These are phyloP conservation scores for Beauveria brongniartii DNA, from an alignment of 2,329 filamentous ascomycete genomes.

Conservation along the genomic window DNA sequence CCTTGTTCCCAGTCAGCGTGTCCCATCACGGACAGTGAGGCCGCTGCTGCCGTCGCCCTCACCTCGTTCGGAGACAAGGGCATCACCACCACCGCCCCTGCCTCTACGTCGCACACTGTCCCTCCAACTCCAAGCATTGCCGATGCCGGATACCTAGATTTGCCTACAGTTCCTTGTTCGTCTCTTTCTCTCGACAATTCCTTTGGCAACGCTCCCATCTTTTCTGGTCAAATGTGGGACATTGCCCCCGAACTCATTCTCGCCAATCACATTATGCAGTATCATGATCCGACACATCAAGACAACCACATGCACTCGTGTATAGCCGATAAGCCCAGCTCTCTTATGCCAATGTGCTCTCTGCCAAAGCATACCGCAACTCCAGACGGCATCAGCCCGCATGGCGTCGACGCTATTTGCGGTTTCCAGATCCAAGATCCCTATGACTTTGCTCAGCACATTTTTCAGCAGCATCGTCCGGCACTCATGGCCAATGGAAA, in stretches of 20 bases:
- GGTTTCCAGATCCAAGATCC: constrained; percentile 22
- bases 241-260: constrained; percentile 19
- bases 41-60: constrained; percentile 22
- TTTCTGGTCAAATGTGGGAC: constrained; percentile 12
- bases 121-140: constrained; percentile 8
- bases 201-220: constrained; percentile 1
- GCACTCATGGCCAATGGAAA: constrained; percentile 14
- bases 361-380: constrained; percentile 17
- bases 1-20: constrained; percentile 25
- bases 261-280: constrained; percentile 22
- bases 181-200: constrained; percentile 17
- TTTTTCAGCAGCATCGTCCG: constrained; percentile 21
- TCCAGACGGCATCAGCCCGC: constrained; percentile 13
- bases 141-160: constrained; percentile 7
- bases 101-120: constrained; percentile 12
- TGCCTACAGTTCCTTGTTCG: constrained; percentile 15
- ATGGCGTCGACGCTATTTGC: constrained; percentile 18
- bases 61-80: constrained; percentile 22
- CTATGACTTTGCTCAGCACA: constrained; percentile 21
- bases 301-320: constrained; percentile 19
- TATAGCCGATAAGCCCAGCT: constrained; percentile 20
- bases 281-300: constrained; percentile 21
- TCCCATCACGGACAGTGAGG: constrained; percentile 16
- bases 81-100: constrained; percentile 9
- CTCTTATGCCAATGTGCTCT: constrained; percentile 20